Evolutionary conservation across 495 filamentous ascomycete species (phyloP).

Genomic region (Penicillium steckii): DNA sequence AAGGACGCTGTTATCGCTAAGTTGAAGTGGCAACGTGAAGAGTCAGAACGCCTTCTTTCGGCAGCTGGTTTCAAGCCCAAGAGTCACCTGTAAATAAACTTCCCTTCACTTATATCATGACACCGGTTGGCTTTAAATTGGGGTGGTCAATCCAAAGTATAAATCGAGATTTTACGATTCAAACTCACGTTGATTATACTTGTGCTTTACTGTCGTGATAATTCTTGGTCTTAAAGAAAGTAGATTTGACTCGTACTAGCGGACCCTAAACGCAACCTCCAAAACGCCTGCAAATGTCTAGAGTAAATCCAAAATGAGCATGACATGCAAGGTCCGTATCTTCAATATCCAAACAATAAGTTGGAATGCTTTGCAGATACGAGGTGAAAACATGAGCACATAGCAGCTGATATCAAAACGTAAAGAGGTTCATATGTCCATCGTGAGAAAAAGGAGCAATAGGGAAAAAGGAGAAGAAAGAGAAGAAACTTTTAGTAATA

Average conservation of each 20-base stretch:
- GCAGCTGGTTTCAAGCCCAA: conserved; percentile 54
- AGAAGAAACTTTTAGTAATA: conserved; percentile 34
- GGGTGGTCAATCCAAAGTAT: not conserved
- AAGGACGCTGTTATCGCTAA: conserved; percentile 59
- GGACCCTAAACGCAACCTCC: conserved; percentile 2
- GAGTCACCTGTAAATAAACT: conserved; percentile 34
- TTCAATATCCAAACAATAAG: conserved; percentile 5
- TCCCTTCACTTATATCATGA: not conserved
- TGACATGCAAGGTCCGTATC: conserved; percentile 24
- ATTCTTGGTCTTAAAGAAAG: not conserved
- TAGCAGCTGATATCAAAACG: conserved; percentile 4
- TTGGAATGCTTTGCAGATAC: conserved; percentile 4
- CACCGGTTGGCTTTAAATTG: not conserved
- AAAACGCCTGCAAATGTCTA: conserved; percentile 23
- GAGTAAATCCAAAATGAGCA: conserved; percentile 8
- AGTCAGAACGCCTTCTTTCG: conserved; percentile 64
- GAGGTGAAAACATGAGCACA: conserved; percentile 8
- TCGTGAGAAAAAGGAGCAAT: conserved; percentile 11
- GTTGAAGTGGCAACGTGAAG: conserved; percentile 62
- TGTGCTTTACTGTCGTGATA: not conserved
- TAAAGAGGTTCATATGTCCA: conserved; percentile 3
- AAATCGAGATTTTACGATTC: not conserved
- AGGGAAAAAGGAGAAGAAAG: conserved; percentile 16
- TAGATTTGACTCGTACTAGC: conserved; percentile 13
- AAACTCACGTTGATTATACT: not conserved